These are phyloP conservation scores for Uronychia setigera DNA, from an alignment of 73 alveolate genomes.

Conservation along the genomic window DNA sequence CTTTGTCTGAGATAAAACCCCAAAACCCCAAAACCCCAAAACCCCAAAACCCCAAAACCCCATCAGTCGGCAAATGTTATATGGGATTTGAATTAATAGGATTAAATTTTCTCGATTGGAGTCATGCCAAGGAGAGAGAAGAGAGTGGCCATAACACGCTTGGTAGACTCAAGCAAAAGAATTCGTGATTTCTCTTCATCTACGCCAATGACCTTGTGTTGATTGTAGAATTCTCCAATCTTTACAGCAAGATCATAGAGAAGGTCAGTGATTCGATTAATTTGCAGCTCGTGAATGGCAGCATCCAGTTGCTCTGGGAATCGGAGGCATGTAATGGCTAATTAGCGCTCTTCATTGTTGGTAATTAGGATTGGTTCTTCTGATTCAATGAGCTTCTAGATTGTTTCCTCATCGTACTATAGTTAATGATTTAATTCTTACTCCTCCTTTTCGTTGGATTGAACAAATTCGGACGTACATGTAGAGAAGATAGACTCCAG, in stretches of 20 bases:
- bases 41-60: slow-evolving; percentile 53
- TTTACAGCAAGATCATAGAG: slow-evolving; percentile 95
- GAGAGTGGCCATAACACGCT: slow-evolving; percentile 53
- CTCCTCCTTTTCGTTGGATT: slow-evolving; percentile 91
- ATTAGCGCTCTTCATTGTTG: slow-evolving; percentile 84
- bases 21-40: slow-evolving; percentile 5
- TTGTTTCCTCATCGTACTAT: slow-evolving; percentile 60
- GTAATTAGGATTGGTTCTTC: slow-evolving; percentile 44
- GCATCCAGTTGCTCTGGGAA: slow-evolving; percentile 96
- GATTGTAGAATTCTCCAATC: slow-evolving; percentile 90
- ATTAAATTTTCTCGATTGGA: slow-evolving; percentile 83
- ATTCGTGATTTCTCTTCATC: slow-evolving; percentile 74
- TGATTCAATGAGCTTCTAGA: slow-evolving; percentile 63
- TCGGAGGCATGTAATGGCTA: slow-evolving; percentile 85
- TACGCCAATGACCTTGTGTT: slow-evolving; percentile 91
- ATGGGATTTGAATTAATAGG: neutral
- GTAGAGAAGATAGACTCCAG: slow-evolving; percentile 98
- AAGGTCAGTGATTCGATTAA: slow-evolving; percentile 92
- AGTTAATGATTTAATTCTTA: neutral
- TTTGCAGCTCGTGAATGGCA: slow-evolving; percentile 90
- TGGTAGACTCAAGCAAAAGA: slow-evolving; percentile 75
- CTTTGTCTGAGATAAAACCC: neutral
- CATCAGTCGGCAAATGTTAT: neutral
- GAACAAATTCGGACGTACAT: slow-evolving; percentile 98
- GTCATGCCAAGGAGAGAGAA: slow-evolving; percentile 81